These are phyloP conservation scores for Clonostachys solani DNA, from an alignment of 2,329 filamentous ascomycete species.

Conservation along the genomic window DNA sequence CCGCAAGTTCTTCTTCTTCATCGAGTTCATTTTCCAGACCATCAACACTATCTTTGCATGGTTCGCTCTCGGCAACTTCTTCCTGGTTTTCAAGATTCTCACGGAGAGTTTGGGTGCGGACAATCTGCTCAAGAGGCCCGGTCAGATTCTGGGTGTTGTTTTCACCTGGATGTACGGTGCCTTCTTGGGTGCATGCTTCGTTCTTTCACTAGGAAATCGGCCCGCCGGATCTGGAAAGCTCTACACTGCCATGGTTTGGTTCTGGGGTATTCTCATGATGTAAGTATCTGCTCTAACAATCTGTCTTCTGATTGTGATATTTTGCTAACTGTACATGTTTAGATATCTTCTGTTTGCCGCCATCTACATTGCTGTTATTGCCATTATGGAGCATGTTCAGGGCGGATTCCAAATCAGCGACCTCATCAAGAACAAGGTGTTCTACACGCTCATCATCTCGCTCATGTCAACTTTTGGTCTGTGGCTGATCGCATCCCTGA, in stretches of 20 bases:
- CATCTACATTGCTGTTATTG: slow-evolving; percentile 86
- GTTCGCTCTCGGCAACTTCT: slow-evolving; percentile 99
- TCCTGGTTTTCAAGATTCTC: slow-evolving; percentile 95
- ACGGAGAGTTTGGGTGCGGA: slow-evolving; percentile 75
- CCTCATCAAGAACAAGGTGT: slow-evolving; percentile 82
- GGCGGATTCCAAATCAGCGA: slow-evolving; percentile 65
- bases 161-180: slow-evolving; percentile 97
- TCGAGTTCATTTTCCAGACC: slow-evolving; percentile 93
- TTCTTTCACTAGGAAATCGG: slow-evolving; percentile 88
- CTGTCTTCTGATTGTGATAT: background rate
- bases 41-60: slow-evolving; percentile 98
- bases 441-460: slow-evolving; percentile 91
- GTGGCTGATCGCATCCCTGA: slow-evolving; percentile 84
- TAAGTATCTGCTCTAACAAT: slow-evolving; percentile 35
- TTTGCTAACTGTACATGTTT: slow-evolving; percentile 11
- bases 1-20: slow-evolving; percentile 82
- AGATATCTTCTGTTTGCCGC: slow-evolving; percentile 93
- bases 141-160: slow-evolving; percentile 77
- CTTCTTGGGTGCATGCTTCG: slow-evolving; percentile 90
- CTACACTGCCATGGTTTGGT: slow-evolving; percentile 97
- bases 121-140: slow-evolving; percentile 69
- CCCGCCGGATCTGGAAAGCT: slow-evolving; percentile 90
- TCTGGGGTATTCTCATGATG: slow-evolving; percentile 95
- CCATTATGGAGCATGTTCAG: slow-evolving; percentile 68
- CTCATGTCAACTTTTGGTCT: slow-evolving; percentile 89